A percentile compares a stretch with the other conserved stretches of the same genome.
Evolutionary conservation across 1,139 yeast species (phyloP).

Genomic region (Tardiomyces blankii): DNA sequence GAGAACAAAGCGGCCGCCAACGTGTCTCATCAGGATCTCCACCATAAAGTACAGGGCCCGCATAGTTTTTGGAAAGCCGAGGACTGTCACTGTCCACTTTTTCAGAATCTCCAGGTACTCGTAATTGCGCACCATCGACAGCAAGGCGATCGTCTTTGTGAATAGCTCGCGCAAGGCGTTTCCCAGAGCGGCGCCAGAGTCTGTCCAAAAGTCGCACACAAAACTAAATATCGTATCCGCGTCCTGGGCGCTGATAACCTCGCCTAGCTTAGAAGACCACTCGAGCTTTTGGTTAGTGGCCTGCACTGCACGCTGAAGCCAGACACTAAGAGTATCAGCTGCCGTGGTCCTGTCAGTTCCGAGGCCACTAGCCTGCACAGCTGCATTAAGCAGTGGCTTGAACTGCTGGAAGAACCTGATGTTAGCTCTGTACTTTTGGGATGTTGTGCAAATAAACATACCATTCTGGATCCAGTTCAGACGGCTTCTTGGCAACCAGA

Average conservation of each 20-base stretch:
- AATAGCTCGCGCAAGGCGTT: constrained; percentile 56
- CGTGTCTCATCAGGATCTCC: constrained; percentile 42
- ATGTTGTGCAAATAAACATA: no score
- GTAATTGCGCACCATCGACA: constrained; percentile 13
- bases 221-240: constrained; percentile 38
- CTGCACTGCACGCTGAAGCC: constrained; percentile 47
- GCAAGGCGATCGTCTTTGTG: constrained; percentile 36
- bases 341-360: constrained; percentile 31
- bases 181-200: constrained; percentile 57
- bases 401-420: constrained; percentile 9
- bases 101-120: constrained; percentile 4
- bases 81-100: constrained; percentile 35
- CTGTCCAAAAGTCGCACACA: constrained; percentile 59
- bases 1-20: constrained; percentile 34
- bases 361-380: constrained; percentile 20
- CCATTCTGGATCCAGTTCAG: constrained; percentile 10
- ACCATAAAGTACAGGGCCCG: constrained; percentile 50
- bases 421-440: neutral
- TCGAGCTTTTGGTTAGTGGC: constrained; percentile 2
- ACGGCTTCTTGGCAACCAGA: constrained; percentile 12
- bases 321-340: constrained; percentile 53
- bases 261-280: constrained; percentile 3
- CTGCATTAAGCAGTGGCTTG: constrained; percentile 11
- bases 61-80: constrained; percentile 37
- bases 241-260: constrained; percentile 18